Percentiles rank a stretch among this genome's conserved stretches.
Conservation (phyloP, 768 basidiomycete genomes). For the Rhodotorula babjevae region DNA sequence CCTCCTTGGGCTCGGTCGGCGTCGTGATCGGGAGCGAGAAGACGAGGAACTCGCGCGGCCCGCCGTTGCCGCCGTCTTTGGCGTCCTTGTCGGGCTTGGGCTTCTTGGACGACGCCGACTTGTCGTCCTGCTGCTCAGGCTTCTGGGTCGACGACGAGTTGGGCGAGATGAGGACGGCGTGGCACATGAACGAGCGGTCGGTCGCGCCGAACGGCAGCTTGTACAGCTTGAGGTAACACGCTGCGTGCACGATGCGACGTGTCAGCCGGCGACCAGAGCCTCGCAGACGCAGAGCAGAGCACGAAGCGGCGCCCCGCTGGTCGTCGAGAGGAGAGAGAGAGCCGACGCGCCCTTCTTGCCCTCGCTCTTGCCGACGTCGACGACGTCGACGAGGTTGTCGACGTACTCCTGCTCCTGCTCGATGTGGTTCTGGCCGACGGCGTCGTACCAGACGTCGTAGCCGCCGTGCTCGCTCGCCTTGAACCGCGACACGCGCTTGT, state of each 20-base stretch:
- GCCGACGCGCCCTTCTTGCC: conserved; percentile 21
- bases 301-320: no score
- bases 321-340: background rate
- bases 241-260: background rate
- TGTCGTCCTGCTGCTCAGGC: background rate
- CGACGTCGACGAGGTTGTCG: conserved; percentile 23
- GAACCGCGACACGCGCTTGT: conserved; percentile 27
- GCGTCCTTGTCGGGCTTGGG: no score
- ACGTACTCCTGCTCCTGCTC: conserved; percentile 29
- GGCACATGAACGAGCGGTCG: conserved; percentile 23
- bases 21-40: conserved; percentile 31
- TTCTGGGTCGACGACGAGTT: background rate
- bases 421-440: conserved; percentile 21
- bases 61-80: background rate
- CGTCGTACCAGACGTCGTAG: conserved; percentile 31
- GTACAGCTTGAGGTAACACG: conserved; percentile 32
- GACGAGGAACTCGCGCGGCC: conserved; percentile 19
- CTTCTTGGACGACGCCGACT: background rate
- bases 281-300: no score
- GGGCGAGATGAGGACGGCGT: conserved; percentile 10
- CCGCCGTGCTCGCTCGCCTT: conserved; percentile 18
- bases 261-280: no score
- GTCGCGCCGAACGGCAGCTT: conserved; percentile 33
- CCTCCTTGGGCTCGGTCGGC: background rate
- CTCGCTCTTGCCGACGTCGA: conserved; percentile 23